Base-by-base conservation (phyloP, 108 stramenopile genomes). In the Schizochytrium sp. region DNA sequence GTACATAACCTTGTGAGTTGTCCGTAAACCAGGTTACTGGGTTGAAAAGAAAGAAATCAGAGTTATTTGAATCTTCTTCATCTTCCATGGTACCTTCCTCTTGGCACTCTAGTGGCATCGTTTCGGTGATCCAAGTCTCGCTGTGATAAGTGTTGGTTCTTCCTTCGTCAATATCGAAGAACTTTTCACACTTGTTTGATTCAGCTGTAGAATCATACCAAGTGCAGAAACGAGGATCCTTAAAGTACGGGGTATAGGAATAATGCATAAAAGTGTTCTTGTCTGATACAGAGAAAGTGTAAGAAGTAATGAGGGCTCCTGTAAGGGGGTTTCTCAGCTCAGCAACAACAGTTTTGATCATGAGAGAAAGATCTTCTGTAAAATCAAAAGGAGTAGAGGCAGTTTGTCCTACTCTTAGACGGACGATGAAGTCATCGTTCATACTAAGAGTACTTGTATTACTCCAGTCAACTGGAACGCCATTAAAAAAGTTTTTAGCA, bases 231-330 rank as follows among this genome's bases (percentile, higher is more conserved):
- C 57, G 57, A 13, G 57, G 57, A 58, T 58, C 57, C 57, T 58
- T 15, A 13, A 13, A 15, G 57, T 58, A 58, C 57, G 57, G 57
- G 8, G 57, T 58, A 8, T 15, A 58, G 57, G 13, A 13, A 15
- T 58, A 58, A 15, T 58, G 57, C 57, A 58, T 58, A 15, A 58
- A 58, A 58, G 8, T 58, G 13, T 58, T 15, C 57, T 58, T 58
- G 57, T 58, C 57, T 58, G 57, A 8, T 8, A 58, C 57, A 58
- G 57, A 58, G 57, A 58, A 58, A 58, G 57, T 58, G 57, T 58
- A 58, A 58, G 57, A 58, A 58, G 57, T 58, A 15, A 58, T 58
- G 8, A 15, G 13, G 15, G 57, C 57, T 8, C 57, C 57, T 8
- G 57, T 58, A 15, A 58, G 57, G 15, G 57, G 57, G 57, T 58